These are phyloP conservation scores for Pulveroboletus sp. DNA, from an alignment of 768 basidiomycete genomes.

Conservation along the genomic window DNA sequence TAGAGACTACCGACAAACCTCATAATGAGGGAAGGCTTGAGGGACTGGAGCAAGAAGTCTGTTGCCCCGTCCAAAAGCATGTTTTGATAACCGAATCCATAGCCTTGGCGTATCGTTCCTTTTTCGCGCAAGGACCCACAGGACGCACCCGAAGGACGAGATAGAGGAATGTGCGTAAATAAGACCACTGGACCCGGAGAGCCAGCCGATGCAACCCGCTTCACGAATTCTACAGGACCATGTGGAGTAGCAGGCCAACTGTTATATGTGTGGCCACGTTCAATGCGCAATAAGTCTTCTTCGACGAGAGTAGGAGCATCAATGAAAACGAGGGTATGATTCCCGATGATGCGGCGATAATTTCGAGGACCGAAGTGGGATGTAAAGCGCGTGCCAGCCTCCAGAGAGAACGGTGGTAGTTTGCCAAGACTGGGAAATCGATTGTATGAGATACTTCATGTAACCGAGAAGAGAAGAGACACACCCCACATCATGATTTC, in stretches of 20 bases:
- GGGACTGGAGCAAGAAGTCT: conserved; percentile 56
- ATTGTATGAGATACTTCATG: conserved; percentile 2
- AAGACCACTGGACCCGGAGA: conserved; percentile 55
- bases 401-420: conserved; percentile 33
- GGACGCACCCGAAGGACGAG: conserved; percentile 56
- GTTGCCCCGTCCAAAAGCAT: conserved; percentile 66
- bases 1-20: conserved; percentile 45
- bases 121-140: conserved; percentile 81
- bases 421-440: conserved; percentile 27
- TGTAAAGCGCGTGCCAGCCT: conserved; percentile 55
- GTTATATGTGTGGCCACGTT: conserved; percentile 37
- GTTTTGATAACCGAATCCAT: conserved; percentile 83
- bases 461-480: conserved; percentile 17
- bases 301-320: conserved; percentile 74
- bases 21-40: conserved; percentile 69
- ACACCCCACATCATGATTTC: conserved; percentile 89
- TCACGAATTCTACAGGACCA: conserved; percentile 55
- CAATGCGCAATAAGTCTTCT: conserved; percentile 56
- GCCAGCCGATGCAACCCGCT: conserved; percentile 30
- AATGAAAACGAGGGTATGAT: conserved; percentile 68
- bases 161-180: conserved; percentile 87
- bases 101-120: conserved; percentile 67
- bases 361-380: conserved; percentile 76
- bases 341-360: conserved; percentile 57
- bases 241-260: conserved; percentile 46